These are phyloP conservation scores for Rhodofomes roseus DNA, from an alignment of 1,284 basidiomycete genomes.

Conservation along the genomic window DNA sequence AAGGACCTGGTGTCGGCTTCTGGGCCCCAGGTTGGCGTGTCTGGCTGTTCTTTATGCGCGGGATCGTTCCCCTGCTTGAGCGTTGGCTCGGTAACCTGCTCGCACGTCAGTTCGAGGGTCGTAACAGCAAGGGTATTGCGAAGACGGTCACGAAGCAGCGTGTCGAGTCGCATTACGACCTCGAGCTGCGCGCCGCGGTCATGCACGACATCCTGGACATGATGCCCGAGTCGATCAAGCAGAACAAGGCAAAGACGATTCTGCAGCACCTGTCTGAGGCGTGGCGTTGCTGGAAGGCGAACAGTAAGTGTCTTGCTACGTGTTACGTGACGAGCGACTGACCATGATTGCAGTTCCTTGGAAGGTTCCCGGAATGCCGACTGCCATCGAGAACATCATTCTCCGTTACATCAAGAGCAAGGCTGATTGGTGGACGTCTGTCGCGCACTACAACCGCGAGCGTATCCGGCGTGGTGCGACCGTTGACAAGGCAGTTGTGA, in stretches of 20 bases:
- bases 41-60: conserved; percentile 99
- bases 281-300: conserved; percentile 99
- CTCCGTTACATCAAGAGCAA: conserved; percentile 99
- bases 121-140: conserved; percentile 94
- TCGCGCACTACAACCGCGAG: conserved; percentile 92
- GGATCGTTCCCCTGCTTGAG: conserved; percentile 96
- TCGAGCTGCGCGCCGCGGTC: conserved; percentile 96
- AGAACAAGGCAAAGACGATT: conserved; percentile 99
- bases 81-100: conserved; percentile 92
- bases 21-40: conserved; percentile 99
- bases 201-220: conserved; percentile 99
- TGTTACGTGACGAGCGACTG: conserved; percentile 1
- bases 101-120: conserved; percentile 96
- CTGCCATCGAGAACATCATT: conserved; percentile 99
- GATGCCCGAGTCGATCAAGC: conserved; percentile 99
- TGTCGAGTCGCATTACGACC: conserved; percentile 97
- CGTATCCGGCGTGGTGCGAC: conserved; percentile 96
- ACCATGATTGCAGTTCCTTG: conserved; percentile 61
- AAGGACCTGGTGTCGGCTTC: conserved; percentile 98
- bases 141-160: conserved; percentile 99
- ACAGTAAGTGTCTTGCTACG: conserved; percentile 53
- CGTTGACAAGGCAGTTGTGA: conserved; percentile 98
- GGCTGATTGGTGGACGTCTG: conserved; percentile 98
- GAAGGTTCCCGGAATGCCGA: conserved; percentile 97
- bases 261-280: conserved; percentile 97